phyloP scores from a whole-genome alignment of 202 grass and related monocot genomes.

The Zoysia matrella region DNA sequence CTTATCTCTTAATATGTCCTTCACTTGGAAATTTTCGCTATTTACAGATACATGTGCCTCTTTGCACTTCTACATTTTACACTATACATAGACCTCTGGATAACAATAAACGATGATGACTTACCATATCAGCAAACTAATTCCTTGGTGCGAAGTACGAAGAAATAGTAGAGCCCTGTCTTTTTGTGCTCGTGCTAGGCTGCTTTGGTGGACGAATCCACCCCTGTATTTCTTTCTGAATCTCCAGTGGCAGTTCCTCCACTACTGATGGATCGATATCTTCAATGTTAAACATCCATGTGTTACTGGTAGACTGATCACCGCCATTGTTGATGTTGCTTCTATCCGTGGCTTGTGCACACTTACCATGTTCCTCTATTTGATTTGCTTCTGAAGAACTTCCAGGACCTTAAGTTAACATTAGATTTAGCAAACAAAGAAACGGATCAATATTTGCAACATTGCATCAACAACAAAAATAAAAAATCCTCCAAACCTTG shows the following conservation, averaged over 20 bases:
- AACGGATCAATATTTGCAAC: neutral
- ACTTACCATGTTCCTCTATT: conserved; percentile 37
- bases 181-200: conserved; percentile 39
- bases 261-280: conserved; percentile 86
- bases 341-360: neutral
- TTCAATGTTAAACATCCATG: conserved; percentile 70
- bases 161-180: conserved; percentile 65
- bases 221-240: conserved; percentile 75
- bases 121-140: conserved; percentile 9
- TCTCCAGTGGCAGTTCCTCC: conserved; percentile 77
- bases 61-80: neutral
- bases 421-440: conserved; percentile 8
- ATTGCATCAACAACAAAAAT: neutral
- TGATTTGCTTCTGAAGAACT: conserved; percentile 46
- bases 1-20: no score
- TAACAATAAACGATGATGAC: neutral
- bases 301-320: conserved; percentile 26
- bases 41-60: neutral
- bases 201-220: conserved; percentile 71
- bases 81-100: neutral
- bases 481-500: conserved; percentile 43
- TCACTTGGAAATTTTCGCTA: neutral
- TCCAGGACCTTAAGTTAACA: conserved; percentile 32
- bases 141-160: conserved; percentile 68
- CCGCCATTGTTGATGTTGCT: neutral